Evolutionary conservation across 2,329 filamentous ascomycete species (phyloP), one percentile per base, ranked within the genome.

Genomic region (Pyrenophora graminea): DNA sequence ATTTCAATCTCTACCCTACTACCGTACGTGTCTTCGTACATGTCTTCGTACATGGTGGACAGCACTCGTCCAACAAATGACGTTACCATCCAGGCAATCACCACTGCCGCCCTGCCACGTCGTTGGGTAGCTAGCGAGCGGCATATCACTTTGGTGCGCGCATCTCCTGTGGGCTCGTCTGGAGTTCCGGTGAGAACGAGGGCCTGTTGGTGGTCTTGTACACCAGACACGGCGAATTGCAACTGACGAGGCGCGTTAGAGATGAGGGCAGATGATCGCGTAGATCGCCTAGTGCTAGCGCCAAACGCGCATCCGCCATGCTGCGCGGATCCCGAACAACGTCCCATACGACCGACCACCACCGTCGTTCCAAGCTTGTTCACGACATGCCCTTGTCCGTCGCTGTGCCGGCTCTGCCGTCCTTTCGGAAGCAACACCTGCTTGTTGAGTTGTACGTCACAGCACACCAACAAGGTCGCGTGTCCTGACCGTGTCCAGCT

Each of bases 381-480:
- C 49, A 47, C 59, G 42, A 51, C 17, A 70, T 70, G 63, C 59
- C 64, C 51, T 49, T 60, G 50, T 58, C 63, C 56, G 61, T 41
- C 17, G 44, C 65, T 15, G 46, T 56, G 39, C 62, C 67, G 52
- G 49, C 59, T 32, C 63, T 72, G 23, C 59, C 58, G 52, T 80
- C 81, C 23, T 77, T 92, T 67, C 83, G 87, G 66, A 85, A 82
- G 72, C 89, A 94, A 72, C 87, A 91, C 68, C 81, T 94, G 42
- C 80, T 91, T 34, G 82, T 90, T 52, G 90, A 94, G 77, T 94
- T 93, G 90, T 94, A 79, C 61, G 87, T 67, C 55, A 59, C 39
- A 48, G 55, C 51, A 51, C 46, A 47, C 47, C 27, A 41, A 23
- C 53, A 56, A 58, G 55, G 55, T 56, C 50, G 41, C 48, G 47